phyloP scores from a whole-genome alignment of 495 filamentous ascomycete genomes.

The Xylaria cubensis region DNA sequence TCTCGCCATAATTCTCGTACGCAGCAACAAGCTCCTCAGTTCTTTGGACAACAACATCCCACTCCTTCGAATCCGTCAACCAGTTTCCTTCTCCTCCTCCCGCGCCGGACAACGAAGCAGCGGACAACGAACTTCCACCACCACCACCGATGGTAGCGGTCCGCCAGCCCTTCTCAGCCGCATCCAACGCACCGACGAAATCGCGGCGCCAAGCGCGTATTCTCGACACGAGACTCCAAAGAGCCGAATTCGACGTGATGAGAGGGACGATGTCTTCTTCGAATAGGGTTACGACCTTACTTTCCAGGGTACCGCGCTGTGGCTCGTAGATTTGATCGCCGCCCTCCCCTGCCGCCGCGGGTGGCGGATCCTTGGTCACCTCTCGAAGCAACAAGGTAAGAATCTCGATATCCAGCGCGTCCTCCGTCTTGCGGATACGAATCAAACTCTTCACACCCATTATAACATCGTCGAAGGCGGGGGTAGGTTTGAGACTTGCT shows the following conservation, averaged over 20 bases:
- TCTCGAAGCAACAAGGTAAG: constrained; percentile 75
- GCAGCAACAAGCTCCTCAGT: constrained; percentile 70
- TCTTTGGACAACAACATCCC: constrained; percentile 66
- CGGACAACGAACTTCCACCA: constrained; percentile 34
- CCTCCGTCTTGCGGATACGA: constrained; percentile 75
- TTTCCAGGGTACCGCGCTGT: constrained; percentile 53
- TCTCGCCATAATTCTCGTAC: constrained; percentile 68
- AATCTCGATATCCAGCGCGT: constrained; percentile 76
- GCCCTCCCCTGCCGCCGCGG: constrained; percentile 38
- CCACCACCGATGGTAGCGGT: constrained; percentile 60
- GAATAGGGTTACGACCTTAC: constrained; percentile 71
- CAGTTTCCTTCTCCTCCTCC: constrained; percentile 45
- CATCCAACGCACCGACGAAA: constrained; percentile 74
- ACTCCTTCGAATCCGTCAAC: constrained; percentile 54
- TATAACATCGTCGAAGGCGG: constrained; percentile 75
- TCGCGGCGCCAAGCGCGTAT: constrained; percentile 73
- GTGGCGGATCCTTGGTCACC: constrained; percentile 52
- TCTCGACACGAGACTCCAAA: constrained; percentile 76
- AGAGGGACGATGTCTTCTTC: constrained; percentile 76
- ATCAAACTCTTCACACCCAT: constrained; percentile 75
- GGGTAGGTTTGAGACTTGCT: constrained; percentile 70
- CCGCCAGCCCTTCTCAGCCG: constrained; percentile 89
- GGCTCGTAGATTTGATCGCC: constrained; percentile 51
- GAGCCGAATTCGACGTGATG: constrained; percentile 76
- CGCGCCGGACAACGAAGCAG: background rate